Conservation (phyloP, 257 asterid species). For the Primulina huaijiensis region DNA sequence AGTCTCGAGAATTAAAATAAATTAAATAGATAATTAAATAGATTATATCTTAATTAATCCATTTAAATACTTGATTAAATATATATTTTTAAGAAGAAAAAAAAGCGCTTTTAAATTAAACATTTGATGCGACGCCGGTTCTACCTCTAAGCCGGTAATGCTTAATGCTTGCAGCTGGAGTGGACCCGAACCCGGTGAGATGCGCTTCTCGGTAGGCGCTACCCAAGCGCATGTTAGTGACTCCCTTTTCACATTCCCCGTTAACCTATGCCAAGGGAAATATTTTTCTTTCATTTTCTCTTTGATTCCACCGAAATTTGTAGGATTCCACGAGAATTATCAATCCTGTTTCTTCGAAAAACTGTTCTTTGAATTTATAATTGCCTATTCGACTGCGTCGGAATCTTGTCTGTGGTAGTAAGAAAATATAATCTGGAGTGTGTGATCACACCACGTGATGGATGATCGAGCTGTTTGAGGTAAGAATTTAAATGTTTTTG, state of each 20-base stretch:
- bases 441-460: background rate
- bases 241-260: background rate
- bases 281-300: background rate
- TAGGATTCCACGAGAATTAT: background rate
- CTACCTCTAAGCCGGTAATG: no score
- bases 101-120: no score
- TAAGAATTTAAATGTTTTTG: background rate
- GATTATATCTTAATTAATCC: no score
- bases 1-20: no score
- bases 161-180: background rate
- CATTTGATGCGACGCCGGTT: no score
- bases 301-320: background rate
- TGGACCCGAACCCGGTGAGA: background rate
- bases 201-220: background rate
- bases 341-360: background rate
- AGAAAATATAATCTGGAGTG: background rate
- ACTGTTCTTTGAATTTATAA: background rate
- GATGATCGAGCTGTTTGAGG: background rate
- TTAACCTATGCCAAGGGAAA: background rate
- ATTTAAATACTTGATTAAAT: no score
- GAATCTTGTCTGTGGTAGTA: background rate
- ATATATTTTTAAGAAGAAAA: no score
- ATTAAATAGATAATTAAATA: no score
- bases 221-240: background rate
- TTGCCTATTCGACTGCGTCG: background rate